Conservation (phyloP, 2,329 filamentous ascomycete genomes). For the Fusarium sp. region DNA sequence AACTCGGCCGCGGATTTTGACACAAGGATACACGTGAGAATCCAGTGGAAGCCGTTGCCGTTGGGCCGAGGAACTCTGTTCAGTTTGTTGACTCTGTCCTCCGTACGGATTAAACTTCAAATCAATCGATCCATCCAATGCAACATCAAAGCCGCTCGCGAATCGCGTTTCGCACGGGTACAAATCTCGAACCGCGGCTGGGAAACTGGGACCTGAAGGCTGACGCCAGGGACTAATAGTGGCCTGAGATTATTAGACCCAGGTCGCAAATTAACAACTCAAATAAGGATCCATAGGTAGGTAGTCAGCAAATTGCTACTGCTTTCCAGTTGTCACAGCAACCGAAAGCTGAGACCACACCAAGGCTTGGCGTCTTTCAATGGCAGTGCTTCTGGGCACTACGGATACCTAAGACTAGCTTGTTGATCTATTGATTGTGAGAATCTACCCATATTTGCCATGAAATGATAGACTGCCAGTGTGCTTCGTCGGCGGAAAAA, state of each 20-base stretch:
- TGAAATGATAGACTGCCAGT: neutral
- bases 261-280: conserved; percentile 17
- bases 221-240: conserved; percentile 21
- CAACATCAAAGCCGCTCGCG: neutral
- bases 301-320: conserved; percentile 21
- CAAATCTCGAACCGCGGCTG: conserved; percentile 9
- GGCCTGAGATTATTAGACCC: conserved; percentile 12
- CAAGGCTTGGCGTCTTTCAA: conserved; percentile 23
- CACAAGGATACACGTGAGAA: neutral
- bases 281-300: conserved; percentile 12
- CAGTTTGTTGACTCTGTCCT: neutral
- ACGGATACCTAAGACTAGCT: neutral
- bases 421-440: conserved; percentile 15
- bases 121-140: neutral
- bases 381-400: neutral
- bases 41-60: conserved; percentile 10
- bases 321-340: conserved; percentile 37
- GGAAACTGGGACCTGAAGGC: neutral
- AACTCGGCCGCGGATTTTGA: neutral
- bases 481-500: neutral
- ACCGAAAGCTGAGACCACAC: conserved; percentile 30
- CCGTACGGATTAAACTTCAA: neutral
- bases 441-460: neutral
- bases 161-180: conserved; percentile 4
- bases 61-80: conserved; percentile 21